These are phyloP conservation scores for Calamus simplicifolius DNA, from an alignment of 176 grass and related monocot species.

Conservation along the genomic window DNA sequence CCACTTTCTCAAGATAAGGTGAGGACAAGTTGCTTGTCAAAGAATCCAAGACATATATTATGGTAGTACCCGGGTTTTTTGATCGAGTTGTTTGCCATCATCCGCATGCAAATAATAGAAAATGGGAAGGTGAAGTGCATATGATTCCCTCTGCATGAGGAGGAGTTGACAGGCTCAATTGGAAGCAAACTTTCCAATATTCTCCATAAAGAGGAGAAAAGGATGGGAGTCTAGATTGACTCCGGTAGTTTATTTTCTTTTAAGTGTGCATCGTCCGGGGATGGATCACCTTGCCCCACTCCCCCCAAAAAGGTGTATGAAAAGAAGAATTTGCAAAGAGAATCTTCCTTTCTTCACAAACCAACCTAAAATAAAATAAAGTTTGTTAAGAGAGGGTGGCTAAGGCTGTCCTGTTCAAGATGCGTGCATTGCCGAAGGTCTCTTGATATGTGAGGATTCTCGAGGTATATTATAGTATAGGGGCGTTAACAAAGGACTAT, in stretches of 20 bases:
- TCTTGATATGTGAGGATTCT: too few relatives aligned
- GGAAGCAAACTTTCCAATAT: conserved; percentile 52
- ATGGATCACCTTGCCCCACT: conserved; percentile 38
- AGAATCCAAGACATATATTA: conserved; percentile 1
- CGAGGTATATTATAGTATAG: too few relatives aligned
- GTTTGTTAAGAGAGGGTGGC: too few relatives aligned
- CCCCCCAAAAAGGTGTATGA: background rate
- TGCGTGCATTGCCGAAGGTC: too few relatives aligned
- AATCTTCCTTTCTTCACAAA: too few relatives aligned
- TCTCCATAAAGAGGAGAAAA: conserved; percentile 24
- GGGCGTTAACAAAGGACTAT: too few relatives aligned
- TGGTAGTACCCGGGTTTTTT: conserved; percentile 27
- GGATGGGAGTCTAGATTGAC: conserved; percentile 61
- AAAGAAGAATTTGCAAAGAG: too few relatives aligned
- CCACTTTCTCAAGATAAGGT: too few relatives aligned
- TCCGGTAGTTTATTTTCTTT: conserved; percentile 8
- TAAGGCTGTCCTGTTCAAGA: too few relatives aligned
- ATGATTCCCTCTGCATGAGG: conserved; percentile 60
- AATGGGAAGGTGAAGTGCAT: conserved; percentile 44
- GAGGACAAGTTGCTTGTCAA: background rate
- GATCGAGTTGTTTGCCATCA: conserved; percentile 19
- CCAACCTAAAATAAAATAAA: too few relatives aligned
- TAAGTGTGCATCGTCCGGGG: conserved; percentile 60
- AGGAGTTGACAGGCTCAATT: conserved; percentile 26
- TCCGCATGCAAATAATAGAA: conserved; percentile 27